phyloP scores from a whole-genome alignment of 2,329 filamentous ascomycete species.

The Colletotrichum lentis region DNA sequence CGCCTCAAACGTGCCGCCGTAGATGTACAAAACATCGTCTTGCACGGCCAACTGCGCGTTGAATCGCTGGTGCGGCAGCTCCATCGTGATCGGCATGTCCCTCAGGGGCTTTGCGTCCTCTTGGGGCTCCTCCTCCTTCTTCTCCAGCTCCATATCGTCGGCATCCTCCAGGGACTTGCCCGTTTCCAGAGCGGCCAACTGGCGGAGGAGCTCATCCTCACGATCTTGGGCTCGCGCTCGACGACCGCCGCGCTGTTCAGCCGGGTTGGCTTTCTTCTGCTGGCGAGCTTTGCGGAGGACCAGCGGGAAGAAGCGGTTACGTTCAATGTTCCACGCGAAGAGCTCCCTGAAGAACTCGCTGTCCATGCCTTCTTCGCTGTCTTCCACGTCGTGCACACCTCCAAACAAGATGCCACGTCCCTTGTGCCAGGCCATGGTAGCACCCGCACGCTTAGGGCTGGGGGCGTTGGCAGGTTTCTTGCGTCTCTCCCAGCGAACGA shows the following conservation, averaged over 20 bases:
- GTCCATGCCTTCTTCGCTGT: slow-evolving; percentile 93
- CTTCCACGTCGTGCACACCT: slow-evolving; percentile 91
- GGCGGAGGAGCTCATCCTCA: slow-evolving; percentile 87
- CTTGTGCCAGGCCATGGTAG: slow-evolving; percentile 94
- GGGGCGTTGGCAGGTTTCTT: slow-evolving; percentile 93
- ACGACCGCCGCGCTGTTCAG: slow-evolving; percentile 65
- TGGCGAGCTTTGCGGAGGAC: slow-evolving; percentile 76
- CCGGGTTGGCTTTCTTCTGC: slow-evolving; percentile 67
- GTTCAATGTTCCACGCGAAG: slow-evolving; percentile 93
- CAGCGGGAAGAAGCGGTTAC: slow-evolving; percentile 93
- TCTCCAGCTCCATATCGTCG: slow-evolving; percentile 59
- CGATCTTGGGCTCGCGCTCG: slow-evolving; percentile 85
- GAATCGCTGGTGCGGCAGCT: slow-evolving; percentile 89
- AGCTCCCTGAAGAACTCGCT: slow-evolving; percentile 96
- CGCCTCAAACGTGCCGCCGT: slow-evolving; percentile 94
- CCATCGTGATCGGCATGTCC: slow-evolving; percentile 73
- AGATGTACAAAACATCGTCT: slow-evolving; percentile 91
- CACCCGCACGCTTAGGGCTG: slow-evolving; percentile 81
- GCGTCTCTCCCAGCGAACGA: slow-evolving; percentile 87
- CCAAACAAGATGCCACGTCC: slow-evolving; percentile 93
- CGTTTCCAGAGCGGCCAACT: slow-evolving; percentile 84
- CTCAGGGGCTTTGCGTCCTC: slow-evolving; percentile 67
- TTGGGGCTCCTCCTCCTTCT: slow-evolving; percentile 58
- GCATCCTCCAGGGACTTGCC: slow-evolving; percentile 69
- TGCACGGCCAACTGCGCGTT: slow-evolving; percentile 91